Evolutionary conservation across 2,329 filamentous ascomycete genomes (phyloP).

Genomic region (Elsinoe batatas): DNA sequence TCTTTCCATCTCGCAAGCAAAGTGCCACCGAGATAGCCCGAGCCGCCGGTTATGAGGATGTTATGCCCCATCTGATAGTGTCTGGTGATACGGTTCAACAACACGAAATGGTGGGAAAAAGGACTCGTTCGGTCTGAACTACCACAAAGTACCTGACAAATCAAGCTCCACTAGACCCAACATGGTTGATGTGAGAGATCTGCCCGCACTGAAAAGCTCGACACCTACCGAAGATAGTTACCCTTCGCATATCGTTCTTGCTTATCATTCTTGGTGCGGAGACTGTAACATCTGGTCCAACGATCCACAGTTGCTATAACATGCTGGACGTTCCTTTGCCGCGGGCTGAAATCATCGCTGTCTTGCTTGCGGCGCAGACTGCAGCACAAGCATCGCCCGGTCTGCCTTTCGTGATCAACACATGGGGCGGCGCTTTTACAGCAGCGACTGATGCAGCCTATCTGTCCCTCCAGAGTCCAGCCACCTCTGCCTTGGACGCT

Average conservation of each 20-base stretch:
- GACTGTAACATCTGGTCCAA: background rate
- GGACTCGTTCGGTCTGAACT: background rate
- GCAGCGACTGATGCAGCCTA: constrained; percentile 2
- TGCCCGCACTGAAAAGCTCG: background rate
- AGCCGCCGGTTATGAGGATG: constrained; percentile 43
- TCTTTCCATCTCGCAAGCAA: constrained; percentile 34
- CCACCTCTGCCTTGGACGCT: background rate
- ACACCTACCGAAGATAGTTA: constrained; percentile 1
- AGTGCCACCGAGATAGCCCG: constrained; percentile 45
- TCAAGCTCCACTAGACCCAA: constrained; percentile 2
- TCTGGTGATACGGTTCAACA: background rate
- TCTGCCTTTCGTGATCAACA: constrained; percentile 7
- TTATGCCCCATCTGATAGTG: constrained; percentile 25
- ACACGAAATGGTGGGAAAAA: background rate
- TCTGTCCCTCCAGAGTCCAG: background rate
- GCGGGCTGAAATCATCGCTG: too few relatives aligned
- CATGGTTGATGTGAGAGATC: background rate
- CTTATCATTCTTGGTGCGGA: constrained; percentile 2
- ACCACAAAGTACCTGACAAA: background rate
- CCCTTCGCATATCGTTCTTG: background rate
- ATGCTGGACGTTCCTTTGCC: too few relatives aligned
- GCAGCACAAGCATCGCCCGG: background rate
- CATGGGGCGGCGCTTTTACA: constrained; percentile 3
- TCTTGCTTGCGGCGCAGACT: background rate
- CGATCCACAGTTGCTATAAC: background rate